Conservation (phyloP, 176 grass and related monocot species). For the maize (Zea mays) region Zm-B73-REFERENCE-NAM-5.0 NC_050105.1:106410001-106410500, state of each 20-base stretch:
- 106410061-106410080: not conserved
- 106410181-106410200: not conserved
- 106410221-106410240: conserved; percentile 22
- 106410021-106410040: not conserved
- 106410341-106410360: not conserved
- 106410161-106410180: not conserved
- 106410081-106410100: not conserved
- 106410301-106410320: conserved; percentile 6
- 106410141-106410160: not conserved
- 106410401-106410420: not conserved
- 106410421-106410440: not conserved
- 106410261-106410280: conserved; percentile 9
- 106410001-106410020: not conserved
- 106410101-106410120: not conserved
- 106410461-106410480: conserved; percentile 5
- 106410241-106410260: not conserved
- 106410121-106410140: not conserved
- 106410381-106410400: conserved; percentile 18
- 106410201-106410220: not conserved
- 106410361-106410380: conserved; percentile 15
- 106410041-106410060: not conserved
- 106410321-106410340: conserved; percentile 11
- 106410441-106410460: conserved; percentile 8
- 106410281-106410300: conserved; percentile 16
- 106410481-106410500: not conserved